A percentile compares a stretch with the other conserved stretches of the same genome.
phyloP scores from a whole-genome alignment of 2,329 filamentous ascomycete species.

The Exserohilum rostratum region DNA sequence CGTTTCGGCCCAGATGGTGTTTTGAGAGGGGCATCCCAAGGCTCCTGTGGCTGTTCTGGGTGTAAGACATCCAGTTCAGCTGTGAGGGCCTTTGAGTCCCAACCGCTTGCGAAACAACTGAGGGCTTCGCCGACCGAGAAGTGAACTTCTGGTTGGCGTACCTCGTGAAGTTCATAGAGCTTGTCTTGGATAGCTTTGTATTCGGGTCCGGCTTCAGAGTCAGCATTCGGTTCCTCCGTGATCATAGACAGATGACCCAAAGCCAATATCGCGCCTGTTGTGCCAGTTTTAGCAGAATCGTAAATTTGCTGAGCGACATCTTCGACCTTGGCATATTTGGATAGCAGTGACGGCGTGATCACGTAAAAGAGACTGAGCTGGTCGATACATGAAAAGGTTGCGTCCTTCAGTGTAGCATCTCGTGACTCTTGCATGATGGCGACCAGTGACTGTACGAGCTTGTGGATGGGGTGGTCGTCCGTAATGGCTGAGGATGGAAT shows the following conservation, averaged over 20 bases:
- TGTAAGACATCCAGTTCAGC: conserved; percentile 76
- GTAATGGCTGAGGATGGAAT: conserved; percentile 20
- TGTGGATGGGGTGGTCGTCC: conserved; percentile 48
- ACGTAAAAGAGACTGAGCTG: conserved; percentile 67
- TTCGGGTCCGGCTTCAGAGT: conserved; percentile 38
- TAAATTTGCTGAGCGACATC: conserved; percentile 68
- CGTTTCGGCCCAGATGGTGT: conserved; percentile 43
- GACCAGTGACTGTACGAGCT: conserved; percentile 54
- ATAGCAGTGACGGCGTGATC: conserved; percentile 52
- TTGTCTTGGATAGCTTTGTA: conserved; percentile 67
- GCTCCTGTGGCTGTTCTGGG: conserved; percentile 45
- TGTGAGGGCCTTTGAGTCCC: conserved; percentile 80
- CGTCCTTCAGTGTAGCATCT: conserved; percentile 64
- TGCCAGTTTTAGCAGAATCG: conserved; percentile 75
- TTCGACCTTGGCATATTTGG: conserved; percentile 46
- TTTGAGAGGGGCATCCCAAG: conserved; percentile 37
- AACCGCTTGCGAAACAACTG: conserved; percentile 76
- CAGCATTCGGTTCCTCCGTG: conserved; percentile 50
- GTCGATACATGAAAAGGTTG: conserved; percentile 63
- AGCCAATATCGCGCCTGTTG: conserved; percentile 80
- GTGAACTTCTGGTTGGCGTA: conserved; percentile 84
- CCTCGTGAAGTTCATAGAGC: conserved; percentile 79
- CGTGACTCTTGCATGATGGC: conserved; percentile 60
- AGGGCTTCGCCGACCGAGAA: conserved; percentile 91
- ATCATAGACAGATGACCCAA: conserved; percentile 78